Conservation (phyloP, 2,329 filamentous ascomycete genomes). For the Calonectria pseudoturangicola region DNA sequence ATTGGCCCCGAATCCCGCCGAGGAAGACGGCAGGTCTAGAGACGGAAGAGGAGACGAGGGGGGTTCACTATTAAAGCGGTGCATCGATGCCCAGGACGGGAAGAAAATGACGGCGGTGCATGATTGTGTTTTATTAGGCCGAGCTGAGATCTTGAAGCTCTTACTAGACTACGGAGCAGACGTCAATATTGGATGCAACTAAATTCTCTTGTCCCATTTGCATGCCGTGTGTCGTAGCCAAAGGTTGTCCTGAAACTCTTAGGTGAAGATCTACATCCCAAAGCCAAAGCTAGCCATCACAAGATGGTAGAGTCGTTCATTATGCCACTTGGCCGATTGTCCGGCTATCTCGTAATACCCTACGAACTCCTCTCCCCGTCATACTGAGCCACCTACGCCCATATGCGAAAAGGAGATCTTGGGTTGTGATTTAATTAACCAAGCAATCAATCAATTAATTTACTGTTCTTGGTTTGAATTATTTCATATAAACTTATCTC, state of each 20-base stretch:
- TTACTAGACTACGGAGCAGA: conserved; percentile 11
- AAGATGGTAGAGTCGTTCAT: too few relatives aligned
- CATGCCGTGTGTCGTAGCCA: background rate
- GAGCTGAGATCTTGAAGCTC: background rate
- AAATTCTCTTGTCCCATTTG: background rate
- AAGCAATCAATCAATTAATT: too few relatives aligned
- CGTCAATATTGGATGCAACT: conserved; percentile 5
- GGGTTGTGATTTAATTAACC: too few relatives aligned
- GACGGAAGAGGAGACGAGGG: background rate
- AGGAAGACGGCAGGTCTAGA: background rate
- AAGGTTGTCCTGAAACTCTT: background rate
- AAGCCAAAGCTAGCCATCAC: background rate
- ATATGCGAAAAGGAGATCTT: too few relatives aligned
- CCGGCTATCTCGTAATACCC: background rate
- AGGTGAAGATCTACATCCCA: background rate
- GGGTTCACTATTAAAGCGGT: background rate
- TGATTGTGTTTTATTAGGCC: conserved; percentile 3
- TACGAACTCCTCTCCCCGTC: too few relatives aligned
- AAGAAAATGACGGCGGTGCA: background rate
- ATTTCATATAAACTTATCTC: too few relatives aligned
- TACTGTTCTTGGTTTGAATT: too few relatives aligned
- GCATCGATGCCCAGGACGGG: conserved; percentile 3
- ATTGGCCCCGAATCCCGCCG: background rate
- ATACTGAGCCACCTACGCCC: too few relatives aligned
- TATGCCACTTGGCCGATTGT: too few relatives aligned